A percentile compares a stretch with the other conserved stretches of the same genome.
phyloP scores from a whole-genome alignment of 352 stramenopile species.

The Albugo candida region DNA sequence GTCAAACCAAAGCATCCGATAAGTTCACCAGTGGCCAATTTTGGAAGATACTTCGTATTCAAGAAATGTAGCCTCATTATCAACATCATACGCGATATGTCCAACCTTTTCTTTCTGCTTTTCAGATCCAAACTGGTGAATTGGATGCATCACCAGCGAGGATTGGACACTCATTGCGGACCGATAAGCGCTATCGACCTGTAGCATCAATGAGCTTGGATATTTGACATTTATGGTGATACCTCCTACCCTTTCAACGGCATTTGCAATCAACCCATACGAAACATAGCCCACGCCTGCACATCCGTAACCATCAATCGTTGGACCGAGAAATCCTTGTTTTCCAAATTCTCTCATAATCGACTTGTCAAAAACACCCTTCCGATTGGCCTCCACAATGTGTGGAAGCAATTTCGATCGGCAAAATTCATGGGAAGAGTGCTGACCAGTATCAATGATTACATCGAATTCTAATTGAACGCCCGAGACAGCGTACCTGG shows the following conservation, averaged over 20 bases:
- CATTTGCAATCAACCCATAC: conserved; percentile 93
- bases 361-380: conserved; percentile 84
- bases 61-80: neutral
- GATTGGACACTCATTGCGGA: conserved; percentile 96
- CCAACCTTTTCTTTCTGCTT: conserved; percentile 86
- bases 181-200: conserved; percentile 92
- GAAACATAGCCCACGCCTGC: conserved; percentile 88
- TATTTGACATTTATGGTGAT: neutral
- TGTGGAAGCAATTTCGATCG: conserved; percentile 84
- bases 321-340: conserved; percentile 88
- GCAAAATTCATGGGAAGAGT: conserved; percentile 87
- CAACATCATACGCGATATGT: neutral
- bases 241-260: conserved; percentile 76
- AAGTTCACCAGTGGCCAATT: conserved; percentile 85
- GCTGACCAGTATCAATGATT: conserved; percentile 16
- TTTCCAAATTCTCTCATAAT: conserved; percentile 91
- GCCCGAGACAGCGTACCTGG: conserved; percentile 20
- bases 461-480: neutral
- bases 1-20: conserved; percentile 97
- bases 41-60: conserved; percentile 77
- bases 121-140: conserved; percentile 93
- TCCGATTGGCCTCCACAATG: conserved; percentile 88
- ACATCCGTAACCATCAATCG: conserved; percentile 90
- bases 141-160: conserved; percentile 96
- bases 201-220: neutral